Percentiles rank a stretch among this genome's conserved stretches.
These are phyloP conservation scores for Penicillium flavigenum DNA, from an alignment of 495 filamentous ascomycete species.

Conservation along the genomic window DNA sequence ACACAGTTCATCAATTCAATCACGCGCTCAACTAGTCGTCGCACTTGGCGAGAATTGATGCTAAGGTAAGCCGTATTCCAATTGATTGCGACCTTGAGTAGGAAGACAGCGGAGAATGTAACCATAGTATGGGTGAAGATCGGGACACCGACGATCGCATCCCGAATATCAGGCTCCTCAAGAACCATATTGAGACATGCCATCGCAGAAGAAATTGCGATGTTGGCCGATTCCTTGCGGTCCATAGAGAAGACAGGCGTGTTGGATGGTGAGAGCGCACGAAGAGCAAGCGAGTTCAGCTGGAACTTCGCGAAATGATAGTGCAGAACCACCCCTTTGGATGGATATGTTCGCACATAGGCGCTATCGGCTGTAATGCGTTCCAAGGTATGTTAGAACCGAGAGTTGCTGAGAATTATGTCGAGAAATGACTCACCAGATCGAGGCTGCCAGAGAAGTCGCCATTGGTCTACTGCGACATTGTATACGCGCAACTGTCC, in stretches of 20 bases:
- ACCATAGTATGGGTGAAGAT: constrained; percentile 65
- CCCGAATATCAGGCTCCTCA: constrained; percentile 55
- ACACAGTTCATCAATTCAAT: constrained; percentile 54
- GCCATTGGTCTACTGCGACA: constrained; percentile 57
- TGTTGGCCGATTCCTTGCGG: constrained; percentile 55
- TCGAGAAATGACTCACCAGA: constrained; percentile 39
- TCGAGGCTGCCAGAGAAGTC: constrained; percentile 54
- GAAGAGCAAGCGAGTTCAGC: constrained; percentile 57
- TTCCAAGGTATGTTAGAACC: constrained; percentile 6
- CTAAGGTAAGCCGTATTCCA: constrained; percentile 53
- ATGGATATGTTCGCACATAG: constrained; percentile 56
- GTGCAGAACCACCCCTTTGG: constrained; percentile 59
- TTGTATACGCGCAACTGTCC: constrained; percentile 52
- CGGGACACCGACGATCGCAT: constrained; percentile 58
- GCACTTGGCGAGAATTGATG: constrained; percentile 46
- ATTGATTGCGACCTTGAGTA: constrained; percentile 56
- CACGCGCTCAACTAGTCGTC: constrained; percentile 47
- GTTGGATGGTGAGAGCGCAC: constrained; percentile 50
- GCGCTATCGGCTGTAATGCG: constrained; percentile 44
- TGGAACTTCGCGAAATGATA: constrained; percentile 63
- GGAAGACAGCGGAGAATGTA: constrained; percentile 56
- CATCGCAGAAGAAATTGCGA: constrained; percentile 57
- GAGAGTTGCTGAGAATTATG: neutral
- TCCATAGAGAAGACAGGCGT: constrained; percentile 53
- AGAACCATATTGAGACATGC: constrained; percentile 55